Conservation (phyloP, 345 rosid species). For the Mercurialis annua region DNA sequence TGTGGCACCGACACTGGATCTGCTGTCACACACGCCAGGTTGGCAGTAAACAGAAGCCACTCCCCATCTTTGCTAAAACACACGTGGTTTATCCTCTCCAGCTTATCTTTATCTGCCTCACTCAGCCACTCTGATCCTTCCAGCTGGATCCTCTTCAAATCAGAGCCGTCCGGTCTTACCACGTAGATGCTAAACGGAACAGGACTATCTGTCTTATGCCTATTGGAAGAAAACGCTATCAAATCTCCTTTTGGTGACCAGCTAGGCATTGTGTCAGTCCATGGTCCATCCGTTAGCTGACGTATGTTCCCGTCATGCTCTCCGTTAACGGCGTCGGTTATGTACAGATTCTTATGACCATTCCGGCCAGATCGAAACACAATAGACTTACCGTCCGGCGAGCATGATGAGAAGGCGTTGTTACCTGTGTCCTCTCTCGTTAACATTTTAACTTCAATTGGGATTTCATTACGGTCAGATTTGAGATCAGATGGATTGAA, state of each 20-base stretch:
- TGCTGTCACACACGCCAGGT: constrained; percentile 56
- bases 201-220: constrained; percentile 46
- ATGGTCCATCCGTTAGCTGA: constrained; percentile 65
- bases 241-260: constrained; percentile 84
- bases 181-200: constrained; percentile 55
- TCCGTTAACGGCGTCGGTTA: constrained; percentile 58
- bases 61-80: constrained; percentile 67
- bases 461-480: constrained; percentile 40
- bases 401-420: constrained; percentile 82
- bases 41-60: constrained; percentile 66
- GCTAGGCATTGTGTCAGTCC: constrained; percentile 85
- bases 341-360: constrained; percentile 64
- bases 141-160: constrained; percentile 49
- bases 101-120: constrained; percentile 64
- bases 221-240: constrained; percentile 89
- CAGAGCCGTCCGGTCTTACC: constrained; percentile 67
- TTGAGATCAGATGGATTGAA: constrained; percentile 43
- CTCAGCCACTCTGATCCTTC: constrained; percentile 49
- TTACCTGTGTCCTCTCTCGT: constrained; percentile 71
- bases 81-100: constrained; percentile 85
- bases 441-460: constrained; percentile 59
- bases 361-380: constrained; percentile 82
- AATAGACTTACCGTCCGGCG: constrained; percentile 72
- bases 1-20: constrained; percentile 81
- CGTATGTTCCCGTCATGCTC: constrained; percentile 50